These are phyloP conservation scores for Eimeria acervulina DNA, from an alignment of 169 alveolate genomes.

Conservation along the genomic window DNA sequence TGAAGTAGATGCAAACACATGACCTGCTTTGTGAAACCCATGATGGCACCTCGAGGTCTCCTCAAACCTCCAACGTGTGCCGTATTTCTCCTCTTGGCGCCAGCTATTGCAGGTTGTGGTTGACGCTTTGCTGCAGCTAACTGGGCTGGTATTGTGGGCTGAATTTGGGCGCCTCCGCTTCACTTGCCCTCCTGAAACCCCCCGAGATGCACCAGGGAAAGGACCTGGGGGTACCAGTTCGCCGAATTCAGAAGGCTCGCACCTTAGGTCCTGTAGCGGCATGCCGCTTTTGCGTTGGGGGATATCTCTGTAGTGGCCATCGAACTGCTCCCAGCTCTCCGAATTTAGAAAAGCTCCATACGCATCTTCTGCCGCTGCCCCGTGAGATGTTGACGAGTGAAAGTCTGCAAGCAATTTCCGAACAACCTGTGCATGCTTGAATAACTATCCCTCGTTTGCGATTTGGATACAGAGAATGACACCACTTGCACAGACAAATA, in stretches of 20 bases:
- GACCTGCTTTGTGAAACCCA: not conserved
- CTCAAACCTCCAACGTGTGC: not conserved
- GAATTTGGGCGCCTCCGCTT: not conserved
- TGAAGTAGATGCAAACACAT: not conserved
- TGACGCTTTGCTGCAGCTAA: not conserved
- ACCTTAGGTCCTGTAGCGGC: not conserved
- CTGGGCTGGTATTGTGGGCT: not conserved
- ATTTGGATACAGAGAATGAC: not conserved
- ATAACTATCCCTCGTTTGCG: not conserved
- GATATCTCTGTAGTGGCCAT: not conserved
- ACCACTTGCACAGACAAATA: not conserved
- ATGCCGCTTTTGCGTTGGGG: not conserved
- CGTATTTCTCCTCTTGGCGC: not conserved
- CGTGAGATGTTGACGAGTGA: constrained; percentile 41
- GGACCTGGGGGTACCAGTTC: not conserved
- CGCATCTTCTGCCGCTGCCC: constrained; percentile 35
- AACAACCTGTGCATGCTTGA: not conserved
- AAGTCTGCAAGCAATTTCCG: constrained; percentile 17
- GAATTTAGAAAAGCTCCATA: not conserved
- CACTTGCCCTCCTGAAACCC: not conserved
- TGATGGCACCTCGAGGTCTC: not conserved
- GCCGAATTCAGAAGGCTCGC: not conserved
- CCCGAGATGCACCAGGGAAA: not conserved
- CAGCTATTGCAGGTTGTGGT: not conserved
- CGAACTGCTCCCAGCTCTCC: not conserved